phyloP scores from a whole-genome alignment of 768 basidiomycete genomes.

The Auricularia heimuer region DNA sequence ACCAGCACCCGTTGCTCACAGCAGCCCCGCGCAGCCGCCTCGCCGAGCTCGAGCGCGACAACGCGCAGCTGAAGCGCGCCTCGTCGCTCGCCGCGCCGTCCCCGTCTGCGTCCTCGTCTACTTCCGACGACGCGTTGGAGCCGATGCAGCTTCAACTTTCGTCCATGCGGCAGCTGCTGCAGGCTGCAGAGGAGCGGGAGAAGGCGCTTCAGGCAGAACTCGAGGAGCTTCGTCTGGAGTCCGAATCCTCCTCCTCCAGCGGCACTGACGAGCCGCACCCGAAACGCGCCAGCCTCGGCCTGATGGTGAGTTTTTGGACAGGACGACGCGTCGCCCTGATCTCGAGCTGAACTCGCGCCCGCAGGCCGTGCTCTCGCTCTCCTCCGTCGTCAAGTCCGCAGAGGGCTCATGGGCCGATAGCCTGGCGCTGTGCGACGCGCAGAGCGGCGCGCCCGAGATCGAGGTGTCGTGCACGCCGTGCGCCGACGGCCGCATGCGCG shows the following conservation, averaged over 20 bases:
- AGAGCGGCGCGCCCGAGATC: neutral
- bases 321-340: neutral
- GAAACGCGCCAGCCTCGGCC: neutral
- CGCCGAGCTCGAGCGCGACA: constrained; percentile 12
- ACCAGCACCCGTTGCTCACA: too few species aligned
- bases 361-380: neutral
- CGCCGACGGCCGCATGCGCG: neutral
- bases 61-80: constrained; percentile 9
- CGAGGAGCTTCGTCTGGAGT: neutral
- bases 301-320: neutral
- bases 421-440: neutral
- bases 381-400: neutral
- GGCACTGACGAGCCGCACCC: neutral
- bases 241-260: neutral
- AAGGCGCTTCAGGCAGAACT: neutral
- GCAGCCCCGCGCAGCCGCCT: constrained; percentile 9
- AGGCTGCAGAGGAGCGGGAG: neutral
- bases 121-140: neutral
- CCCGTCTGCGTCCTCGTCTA: neutral
- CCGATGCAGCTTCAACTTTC: neutral
- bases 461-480: neutral
- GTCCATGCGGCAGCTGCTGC: neutral
- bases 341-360: neutral
- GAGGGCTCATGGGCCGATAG: neutral
- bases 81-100: neutral